Base-by-base conservation (phyloP, 2,329 filamentous ascomycete species). In the Colletotrichum australisinense region DNA sequence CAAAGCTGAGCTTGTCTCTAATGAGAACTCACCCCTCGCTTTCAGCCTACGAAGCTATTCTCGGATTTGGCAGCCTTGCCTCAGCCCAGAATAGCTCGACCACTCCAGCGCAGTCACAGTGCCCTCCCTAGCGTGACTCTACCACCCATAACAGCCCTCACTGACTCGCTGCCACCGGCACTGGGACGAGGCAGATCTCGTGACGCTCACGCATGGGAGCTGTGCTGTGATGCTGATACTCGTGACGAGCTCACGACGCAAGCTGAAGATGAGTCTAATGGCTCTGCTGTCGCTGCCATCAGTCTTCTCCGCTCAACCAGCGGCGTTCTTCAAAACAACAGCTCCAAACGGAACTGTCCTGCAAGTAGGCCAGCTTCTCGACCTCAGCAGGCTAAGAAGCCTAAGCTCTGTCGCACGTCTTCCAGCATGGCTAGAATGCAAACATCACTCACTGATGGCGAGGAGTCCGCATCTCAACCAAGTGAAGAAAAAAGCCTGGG, bases 161-260 rank as follows among this genome's bases (percentile, higher is more conserved):
- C 88, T 11, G 84, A 83, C 77, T 81, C 84, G n/a, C 82, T 90
- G 16, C 87, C 89, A 30, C 89, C 88, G 24, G 86, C 86, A 46
- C 84, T 92, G 22, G 84, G 85, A 42, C 91, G 92, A 69, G 94
- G 94, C 67, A 90, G 96, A 69, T 98, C 95, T 70, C 92, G 94
- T 67, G 94, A 98, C 81, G 94, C 95, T 22, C 92, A 95, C 63
- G 94, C 93, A 7, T 98, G 96, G 96, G 94, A 97, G 79, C 95
- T 95, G 70, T 95, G 94, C 84, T 96, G 94, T 78, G 94, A 97
- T 79, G 92, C 92, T 8, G 94, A 97, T 76, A 85, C 90, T 64
- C 92, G 93, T 56, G 94, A 95, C 78, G 93, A 95, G 76, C 85
- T 98, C 68, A 95, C 93, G 26, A 90, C 90, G n/a, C 93, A 94